A percentile compares a stretch with the other conserved stretches of the same genome.
These are phyloP conservation scores for Fraxinus paxiana DNA, from an alignment of 305 asterid genomes.

Conservation along the genomic window DNA sequence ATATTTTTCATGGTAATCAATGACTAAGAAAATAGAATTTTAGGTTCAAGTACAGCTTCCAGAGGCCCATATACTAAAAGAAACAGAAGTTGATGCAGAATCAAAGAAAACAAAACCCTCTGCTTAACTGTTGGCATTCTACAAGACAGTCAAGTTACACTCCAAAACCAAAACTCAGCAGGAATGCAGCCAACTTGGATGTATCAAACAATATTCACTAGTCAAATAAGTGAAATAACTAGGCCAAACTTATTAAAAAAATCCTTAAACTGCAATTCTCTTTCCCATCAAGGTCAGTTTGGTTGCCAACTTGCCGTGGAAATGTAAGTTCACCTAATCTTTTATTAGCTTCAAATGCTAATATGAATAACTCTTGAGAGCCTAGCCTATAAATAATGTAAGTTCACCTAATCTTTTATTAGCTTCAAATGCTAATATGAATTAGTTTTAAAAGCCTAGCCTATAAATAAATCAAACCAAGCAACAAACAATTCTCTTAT, in stretches of 20 bases:
- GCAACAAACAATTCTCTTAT: background rate
- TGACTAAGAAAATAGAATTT: background rate
- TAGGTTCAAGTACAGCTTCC: background rate
- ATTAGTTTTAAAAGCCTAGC: background rate
- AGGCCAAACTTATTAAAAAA: background rate
- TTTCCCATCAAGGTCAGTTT: background rate
- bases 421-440: background rate
- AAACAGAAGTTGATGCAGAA: background rate
- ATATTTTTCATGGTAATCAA: conserved; percentile 9
- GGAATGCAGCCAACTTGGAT: background rate
- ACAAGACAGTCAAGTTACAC: background rate
- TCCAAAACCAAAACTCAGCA: background rate
- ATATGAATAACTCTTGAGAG: background rate
- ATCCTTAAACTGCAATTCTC: background rate
- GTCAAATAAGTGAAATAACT: background rate
- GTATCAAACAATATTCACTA: background rate
- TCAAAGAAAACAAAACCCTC: conserved; percentile 10
- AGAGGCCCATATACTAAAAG: conserved; percentile 7
- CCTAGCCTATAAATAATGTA: conserved; percentile 1
- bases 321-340: background rate
- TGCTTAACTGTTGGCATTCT: background rate
- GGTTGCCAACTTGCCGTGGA: background rate
- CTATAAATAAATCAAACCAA: background rate
- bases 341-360: background rate
- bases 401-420: background rate